Base-by-base conservation (phyloP, 2,329 filamentous ascomycete genomes). In the Paraconiothyrium brasiliense region DNA sequence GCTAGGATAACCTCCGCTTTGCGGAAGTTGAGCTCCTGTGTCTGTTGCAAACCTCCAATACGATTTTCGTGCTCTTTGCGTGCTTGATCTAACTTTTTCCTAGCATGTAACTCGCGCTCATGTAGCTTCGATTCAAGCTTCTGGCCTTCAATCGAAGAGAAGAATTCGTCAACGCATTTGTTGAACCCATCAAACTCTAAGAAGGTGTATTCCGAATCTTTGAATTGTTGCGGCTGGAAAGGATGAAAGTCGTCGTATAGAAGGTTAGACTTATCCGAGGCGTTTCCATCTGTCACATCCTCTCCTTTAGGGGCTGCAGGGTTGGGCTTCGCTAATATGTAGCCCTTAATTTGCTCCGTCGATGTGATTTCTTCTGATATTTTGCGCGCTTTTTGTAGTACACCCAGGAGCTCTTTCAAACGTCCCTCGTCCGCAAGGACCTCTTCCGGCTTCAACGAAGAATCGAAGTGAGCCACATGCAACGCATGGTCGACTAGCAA, bases 171-270 rank as follows among this genome's bases (percentile, higher is more conserved):
- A 0, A 97, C 93, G 0, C 93, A 95, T 73, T 91, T 91, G 78
- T 97, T 97, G 83, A 96, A 98, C 10, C 89, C 91, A 7, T 92
- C 86, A 67, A 94, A 93, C 57, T 92, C 87, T 13, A 98, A 74
- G 16, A 97, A 87, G 3, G 87, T 86, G 27, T 90, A 86, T 0
- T 84, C 81, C 0, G 88, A 82, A 59, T 93, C 88, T 64, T 89
- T 87, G 64, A 97, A 91, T 68, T 98, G 94, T 24, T 85, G 83
- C 0, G 95, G 95, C 43, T 90, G 83, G 77, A 98, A 98, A 0
- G 95, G 95, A 69, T 98, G 94, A 71, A 97, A 98, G 71, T 99
- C 95, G 58, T 97, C 92, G 73, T 97, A 99, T 1, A 97, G 82
- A 6, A 95, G 75, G 11, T 75, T 79, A 6, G 68, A 70, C 60